A percentile compares a stretch with the other conserved stretches of the same genome.
Evolutionary conservation across 352 stramenopile genomes (phyloP).

Genomic region (Phytopythium sindhum): DNA sequence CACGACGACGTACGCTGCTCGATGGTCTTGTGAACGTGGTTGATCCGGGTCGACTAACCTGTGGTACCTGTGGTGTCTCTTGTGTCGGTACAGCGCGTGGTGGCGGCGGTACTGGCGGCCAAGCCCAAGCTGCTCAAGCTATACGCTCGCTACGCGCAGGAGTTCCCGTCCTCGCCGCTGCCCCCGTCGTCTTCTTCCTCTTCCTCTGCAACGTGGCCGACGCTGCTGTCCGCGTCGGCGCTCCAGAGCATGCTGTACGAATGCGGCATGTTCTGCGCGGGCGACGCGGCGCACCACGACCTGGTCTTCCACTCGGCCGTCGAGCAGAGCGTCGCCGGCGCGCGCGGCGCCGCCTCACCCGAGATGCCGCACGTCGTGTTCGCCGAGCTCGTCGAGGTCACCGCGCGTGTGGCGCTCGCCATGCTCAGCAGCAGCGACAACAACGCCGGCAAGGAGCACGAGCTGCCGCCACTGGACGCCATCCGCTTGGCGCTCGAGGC

Average conservation of each 20-base stretch:
- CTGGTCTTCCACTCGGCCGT: slow-evolving; percentile 56
- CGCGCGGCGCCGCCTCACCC: slow-evolving; percentile 23
- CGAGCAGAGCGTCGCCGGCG: slow-evolving; percentile 58
- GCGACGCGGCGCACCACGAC: slow-evolving; percentile 51
- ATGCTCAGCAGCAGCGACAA: slow-evolving; percentile 25
- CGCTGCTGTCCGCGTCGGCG: slow-evolving; percentile 34
- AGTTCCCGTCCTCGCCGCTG: slow-evolving; percentile 14
- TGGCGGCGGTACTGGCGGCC: slow-evolving; percentile 64
- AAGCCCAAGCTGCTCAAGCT: slow-evolving; percentile 74
- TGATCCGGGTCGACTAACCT: slow-evolving; percentile 15
- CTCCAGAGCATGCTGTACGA: slow-evolving; percentile 75
- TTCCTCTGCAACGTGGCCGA: neutral
- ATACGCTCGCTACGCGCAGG: slow-evolving; percentile 62
- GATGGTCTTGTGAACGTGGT: neutral
- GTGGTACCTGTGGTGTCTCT: slow-evolving; percentile 11
- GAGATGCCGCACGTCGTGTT: slow-evolving; percentile 64
- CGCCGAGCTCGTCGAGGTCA: slow-evolving; percentile 69
- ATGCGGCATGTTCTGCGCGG: slow-evolving; percentile 71
- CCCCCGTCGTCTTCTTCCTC: slow-evolving; percentile 3
- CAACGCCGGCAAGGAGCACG: slow-evolving; percentile 32
- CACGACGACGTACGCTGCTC: slow-evolving; percentile 57
- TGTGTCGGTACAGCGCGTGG: slow-evolving; percentile 41
- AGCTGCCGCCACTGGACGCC: slow-evolving; percentile 53
- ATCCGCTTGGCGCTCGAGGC: slow-evolving; percentile 79
- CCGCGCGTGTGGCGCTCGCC: slow-evolving; percentile 54